Evolutionary conservation across 2,329 filamentous ascomycete species (phyloP).

Genomic region (Colletotrichum lentis): DNA sequence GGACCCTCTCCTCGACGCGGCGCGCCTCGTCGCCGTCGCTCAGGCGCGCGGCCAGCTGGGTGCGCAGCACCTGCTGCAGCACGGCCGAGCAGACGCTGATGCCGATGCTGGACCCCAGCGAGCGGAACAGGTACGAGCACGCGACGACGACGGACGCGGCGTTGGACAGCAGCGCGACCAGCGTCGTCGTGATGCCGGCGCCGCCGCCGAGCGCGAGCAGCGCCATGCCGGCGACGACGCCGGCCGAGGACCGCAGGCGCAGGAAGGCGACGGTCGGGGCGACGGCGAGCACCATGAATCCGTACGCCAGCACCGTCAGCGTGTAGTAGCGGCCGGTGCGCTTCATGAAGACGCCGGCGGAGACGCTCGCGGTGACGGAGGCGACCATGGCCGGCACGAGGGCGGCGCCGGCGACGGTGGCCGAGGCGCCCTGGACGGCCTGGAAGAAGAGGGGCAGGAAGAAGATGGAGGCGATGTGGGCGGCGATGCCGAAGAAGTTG

Average conservation of each 20-base stretch:
- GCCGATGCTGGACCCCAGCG: slow-evolving; percentile 78
- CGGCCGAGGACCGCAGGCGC: slow-evolving; percentile 56
- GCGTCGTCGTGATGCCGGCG: slow-evolving; percentile 72
- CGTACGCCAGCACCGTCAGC: slow-evolving; percentile 68
- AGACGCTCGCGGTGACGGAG: slow-evolving; percentile 70
- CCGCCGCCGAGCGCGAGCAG: slow-evolving; percentile 55
- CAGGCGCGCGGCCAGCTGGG: slow-evolving; percentile 62
- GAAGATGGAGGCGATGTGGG: slow-evolving; percentile 67
- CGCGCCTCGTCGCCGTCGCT: slow-evolving; percentile 66
- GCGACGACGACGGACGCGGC: slow-evolving; percentile 76
- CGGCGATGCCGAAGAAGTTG: slow-evolving; percentile 76
- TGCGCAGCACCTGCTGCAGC: slow-evolving; percentile 73
- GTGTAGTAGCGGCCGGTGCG: slow-evolving; percentile 75
- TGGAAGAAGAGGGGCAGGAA: slow-evolving; percentile 83
- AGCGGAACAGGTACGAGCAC: slow-evolving; percentile 82
- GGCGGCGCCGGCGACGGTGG: slow-evolving; percentile 69
- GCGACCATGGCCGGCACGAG: slow-evolving; percentile 72
- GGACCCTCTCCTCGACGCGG: slow-evolving; percentile 72
- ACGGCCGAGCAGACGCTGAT: slow-evolving; percentile 76
- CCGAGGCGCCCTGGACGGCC: slow-evolving; percentile 70
- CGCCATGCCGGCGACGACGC: slow-evolving; percentile 66
- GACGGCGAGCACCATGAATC: slow-evolving; percentile 61
- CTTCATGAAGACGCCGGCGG: slow-evolving; percentile 72
- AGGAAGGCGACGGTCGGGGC: slow-evolving; percentile 63
- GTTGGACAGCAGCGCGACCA: slow-evolving; percentile 77